Evolutionary conservation across 2,329 filamentous ascomycete species (phyloP), one percentile per base, ranked within the genome.

Genomic region (Stromatinia cepivora): DNA sequence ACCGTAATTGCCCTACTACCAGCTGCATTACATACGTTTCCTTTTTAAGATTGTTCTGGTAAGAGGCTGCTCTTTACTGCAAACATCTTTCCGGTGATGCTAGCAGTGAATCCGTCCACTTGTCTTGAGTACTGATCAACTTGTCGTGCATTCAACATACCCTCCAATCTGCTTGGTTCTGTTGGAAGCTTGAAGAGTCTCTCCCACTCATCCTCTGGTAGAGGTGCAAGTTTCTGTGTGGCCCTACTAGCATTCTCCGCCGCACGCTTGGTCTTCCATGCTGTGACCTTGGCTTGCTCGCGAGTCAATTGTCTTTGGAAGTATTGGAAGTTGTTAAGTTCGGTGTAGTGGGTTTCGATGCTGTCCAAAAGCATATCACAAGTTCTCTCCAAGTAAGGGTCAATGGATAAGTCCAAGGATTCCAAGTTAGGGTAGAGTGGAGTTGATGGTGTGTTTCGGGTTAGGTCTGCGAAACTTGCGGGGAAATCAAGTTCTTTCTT

Each of bases 311-410:
- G 93, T 78, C 95, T 89, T 84, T 97, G 93, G 85, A 97, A 97
- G 87, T 91, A 92, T 82, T 97, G 94, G 84, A 96, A 95, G 87
- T 99, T 99, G 88, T 98, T 98, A 80, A 97, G 91, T 82, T 99
- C 95, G 71, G 94, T 97, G 84, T 98, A 95, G 85, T 99, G 95
- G 69, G 91, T 91, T 85, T 99, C 95, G 80, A 99, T 97, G 84
- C 91, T 93, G 79, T 99, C 95, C 72, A 98, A 89, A 69, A 99
- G 88, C 75, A 97, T 88, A 79, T 99, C 94, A 83, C 93, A 97
- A 66, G 94, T 97, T 88, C 97, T 97, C 86, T 98, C 94, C 61
- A 99, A 89, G 86, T 96, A 97, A 45, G 95, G 95, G 80, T 99
- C 95, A 81, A 98, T 96, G 74, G 91, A 92, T 72, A 99, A 89